Evolutionary conservation across 108 stramenopile genomes (phyloP), one percentile per base, ranked within the genome.

Genomic region (Licmophora abbreviata): DNA sequence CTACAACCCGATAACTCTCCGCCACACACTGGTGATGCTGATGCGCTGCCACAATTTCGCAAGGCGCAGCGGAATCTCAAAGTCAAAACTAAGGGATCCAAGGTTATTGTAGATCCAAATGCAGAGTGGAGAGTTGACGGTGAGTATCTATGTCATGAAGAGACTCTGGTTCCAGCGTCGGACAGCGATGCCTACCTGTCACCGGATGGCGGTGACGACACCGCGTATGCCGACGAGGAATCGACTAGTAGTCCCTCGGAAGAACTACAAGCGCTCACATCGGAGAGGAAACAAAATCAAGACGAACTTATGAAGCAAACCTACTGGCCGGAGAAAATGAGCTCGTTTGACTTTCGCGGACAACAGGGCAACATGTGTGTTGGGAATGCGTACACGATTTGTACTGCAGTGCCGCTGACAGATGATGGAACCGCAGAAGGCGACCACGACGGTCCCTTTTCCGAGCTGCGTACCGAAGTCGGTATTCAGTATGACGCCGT

Each of bases 291-390:
- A 6, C 22, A 24, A 60, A 57, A 15, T 40, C 51, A 59, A 51
- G 47, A 51, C 23, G 64, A 69, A 48, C 33, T 57, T 10, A 25
- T 53, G 9, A 44, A 38, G 22, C 50, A 67, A 18, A 59, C 56
- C 10, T 86, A 65, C 56, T 81, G 74, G 68, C 73, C 77, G 9
- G 51, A 65, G 23, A 44, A 86, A 44, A 31, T 93, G 56, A 44
- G 12, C 17, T 33, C 70, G 12, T 38, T 58, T 17, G 92, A 93
- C 58, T 93, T 93, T 70, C 71, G 92, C 31, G 92, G 92, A 27
- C 60, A 64, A 4, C 81, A 81, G 37, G 92, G 92, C 23, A 87
- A 61, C 68, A 93, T 93, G 92, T 80, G 77, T 53, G 87, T 88
- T 17, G 85, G 85, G 4, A 85, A 82, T 51, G 84, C 73, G 7